phyloP scores from a whole-genome alignment of 1,284 basidiomycete genomes.

The Boletus sp. region DNA sequence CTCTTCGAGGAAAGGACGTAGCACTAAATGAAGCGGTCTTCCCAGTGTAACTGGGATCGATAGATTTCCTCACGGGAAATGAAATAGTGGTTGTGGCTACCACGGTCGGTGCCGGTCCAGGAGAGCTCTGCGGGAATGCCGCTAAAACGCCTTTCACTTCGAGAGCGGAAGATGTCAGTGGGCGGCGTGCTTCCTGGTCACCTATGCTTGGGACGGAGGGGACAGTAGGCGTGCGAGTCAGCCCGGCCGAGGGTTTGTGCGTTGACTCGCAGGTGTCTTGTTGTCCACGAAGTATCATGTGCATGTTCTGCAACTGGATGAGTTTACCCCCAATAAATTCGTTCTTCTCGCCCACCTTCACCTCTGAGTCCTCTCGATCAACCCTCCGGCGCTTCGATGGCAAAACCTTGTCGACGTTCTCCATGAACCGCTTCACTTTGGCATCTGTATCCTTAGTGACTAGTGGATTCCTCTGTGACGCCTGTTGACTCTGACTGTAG shows the following conservation, averaged over 20 bases:
- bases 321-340: not conserved
- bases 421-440: not conserved
- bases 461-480: not conserved
- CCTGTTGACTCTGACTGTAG: slow-evolving; percentile 6
- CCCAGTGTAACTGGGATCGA: not conserved
- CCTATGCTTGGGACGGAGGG: not conserved
- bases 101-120: not conserved
- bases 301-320: not conserved
- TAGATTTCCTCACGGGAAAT: slow-evolving; percentile 28
- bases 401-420: slow-evolving; percentile 11
- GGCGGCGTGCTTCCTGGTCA: not conserved
- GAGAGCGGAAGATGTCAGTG: not conserved
- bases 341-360: not conserved
- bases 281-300: not conserved
- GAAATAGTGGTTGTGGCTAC: slow-evolving; percentile 23
- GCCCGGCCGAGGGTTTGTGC: not conserved
- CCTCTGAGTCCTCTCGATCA: slow-evolving; percentile 10
- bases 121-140: not conserved
- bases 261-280: not conserved
- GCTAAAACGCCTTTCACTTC: not conserved
- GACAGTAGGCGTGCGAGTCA: slow-evolving; percentile 2
- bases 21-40: slow-evolving; percentile 11
- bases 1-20: not conserved
- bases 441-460: not conserved
- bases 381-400: slow-evolving; percentile 24